Evolutionary conservation across 2,329 filamentous ascomycete genomes (phyloP), one percentile per base, ranked within the genome.

Genomic region (Podosphaera aphanis): DNA sequence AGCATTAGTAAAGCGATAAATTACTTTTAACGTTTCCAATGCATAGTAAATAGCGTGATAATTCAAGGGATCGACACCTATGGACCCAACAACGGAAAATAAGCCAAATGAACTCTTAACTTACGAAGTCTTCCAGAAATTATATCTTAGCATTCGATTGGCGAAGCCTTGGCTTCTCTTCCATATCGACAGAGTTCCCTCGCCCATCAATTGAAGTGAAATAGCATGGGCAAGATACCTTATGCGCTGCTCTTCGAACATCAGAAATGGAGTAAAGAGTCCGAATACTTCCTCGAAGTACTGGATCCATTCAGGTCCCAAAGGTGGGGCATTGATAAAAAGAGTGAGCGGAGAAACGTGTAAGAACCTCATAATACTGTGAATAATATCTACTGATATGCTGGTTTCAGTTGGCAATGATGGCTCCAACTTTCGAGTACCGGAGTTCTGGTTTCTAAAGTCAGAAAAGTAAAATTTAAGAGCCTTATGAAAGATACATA

Each of bases 301-400:
- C 2, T 50, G 49, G 19, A 61, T 59, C 43, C 59, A 60, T 7
- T 62, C 62, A 5, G 55, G 49, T 2, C 51, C 52, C 13, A 62
- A 59, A 15, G 51, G 49, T 8, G 64, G 63, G 7, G 62, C 56
- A 13, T 60, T 62, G 46, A 63, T 59, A 44, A 71, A 68, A 2
- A 72, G 57, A 2, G 65, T 67, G 44, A 62, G 50, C 45, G 73
- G 69, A 1, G 68, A 72, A 5, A 67, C 65, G 50, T 71, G 65
- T 10, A 79, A 57, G 47, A 77, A 78, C 37, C 66, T 62, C 10
- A 79, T 60, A 44, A 76, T 72, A 48, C 65, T 67, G 54, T 66
- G 66, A 20, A 68, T 60, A 53, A 72, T 62, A 41, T 61, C 59
- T 19, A 62, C 58, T 19, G 63, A 63, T 33, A 33, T 57, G n/a